Base-by-base conservation (phyloP, 371 early-diverging fungal species). In the Syncephalis fuscata region DNA sequence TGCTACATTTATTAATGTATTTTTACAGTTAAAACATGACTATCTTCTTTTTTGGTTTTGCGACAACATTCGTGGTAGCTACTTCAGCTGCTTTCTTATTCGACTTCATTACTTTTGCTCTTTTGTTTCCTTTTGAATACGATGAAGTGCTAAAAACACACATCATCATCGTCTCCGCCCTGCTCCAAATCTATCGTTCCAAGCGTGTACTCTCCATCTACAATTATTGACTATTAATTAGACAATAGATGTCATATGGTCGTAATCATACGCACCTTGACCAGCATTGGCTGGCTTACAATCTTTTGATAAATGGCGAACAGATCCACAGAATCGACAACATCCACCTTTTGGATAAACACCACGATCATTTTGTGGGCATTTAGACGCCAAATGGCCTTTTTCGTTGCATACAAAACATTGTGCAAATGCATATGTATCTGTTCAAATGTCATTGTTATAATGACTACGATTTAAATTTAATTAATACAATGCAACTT, bases 261-360 rank as follows among this genome's bases (percentile, higher is more conserved):
- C 14, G 9, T 21, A 42, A 8, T 7, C 9, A 42, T 32, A 32
- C 11, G 32, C 11, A 32, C 32, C 32, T 32, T 32, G 32, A 32
- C 11, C 11, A 11, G 32, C 32, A 32, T 40, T 19, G 2, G 36
- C 40, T 8, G 46, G 45, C 23, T 46, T 74, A 63, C 95, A 94
- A 48, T 93, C 88, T 50, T 71, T 78, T 2, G 84, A 85, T 38
- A 87, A 66, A 59, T 93, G 95, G 54, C 80, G 72, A 1, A 82
- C 78, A 46, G 80, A 74, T 19, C 82, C 81, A 54, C 94, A 93
- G 62, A 75, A 85, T 43, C 74, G 71, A 66, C 94, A 94, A 26
- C 77, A 61, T 8, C 95, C 95, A 36, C 94, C 94, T 49, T 91
- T 82, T 1, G 88, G 88, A 58, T 92, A 92, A 52, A 93, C 48